Evolutionary conservation across 345 rosid species (phyloP).

Genomic region (Syzygium jambos): DNA sequence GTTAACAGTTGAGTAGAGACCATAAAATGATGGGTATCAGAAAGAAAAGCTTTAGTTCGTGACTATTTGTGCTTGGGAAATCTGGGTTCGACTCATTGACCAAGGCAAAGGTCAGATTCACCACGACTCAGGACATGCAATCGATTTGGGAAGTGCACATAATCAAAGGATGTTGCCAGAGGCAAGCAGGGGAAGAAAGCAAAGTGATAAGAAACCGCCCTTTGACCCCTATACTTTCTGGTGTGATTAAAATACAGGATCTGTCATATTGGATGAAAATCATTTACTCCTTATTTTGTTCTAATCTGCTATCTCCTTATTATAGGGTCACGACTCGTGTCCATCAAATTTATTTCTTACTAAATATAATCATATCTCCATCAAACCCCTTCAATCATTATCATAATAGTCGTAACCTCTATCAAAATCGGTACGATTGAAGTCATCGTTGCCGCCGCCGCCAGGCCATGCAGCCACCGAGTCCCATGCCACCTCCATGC

Average conservation of each 20-base stretch:
- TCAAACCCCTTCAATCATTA: not conserved
- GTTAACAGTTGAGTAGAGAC: not conserved
- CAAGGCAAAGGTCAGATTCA: not conserved
- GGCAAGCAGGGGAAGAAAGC: not conserved
- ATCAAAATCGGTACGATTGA: not conserved
- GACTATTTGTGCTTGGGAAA: not conserved
- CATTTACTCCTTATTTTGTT: not conserved
- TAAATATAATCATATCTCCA: not conserved
- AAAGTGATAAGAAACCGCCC: not conserved
- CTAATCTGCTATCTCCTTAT: not conserved
- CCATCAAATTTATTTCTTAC: not conserved
- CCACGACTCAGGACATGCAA: not conserved
- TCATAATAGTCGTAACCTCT: not conserved
- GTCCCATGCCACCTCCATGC: not conserved
- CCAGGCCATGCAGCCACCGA: not conserved
- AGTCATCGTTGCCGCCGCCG: not conserved
- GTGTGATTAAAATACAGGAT: not conserved
- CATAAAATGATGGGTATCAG: not conserved
- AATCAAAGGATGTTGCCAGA: not conserved
- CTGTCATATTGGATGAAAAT: not conserved
- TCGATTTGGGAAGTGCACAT: not conserved
- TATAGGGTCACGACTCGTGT: not conserved
- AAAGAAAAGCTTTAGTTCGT: not conserved
- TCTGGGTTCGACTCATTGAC: not conserved
- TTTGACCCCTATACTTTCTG: not conserved